These are phyloP conservation scores for Penstemon barbatus DNA, from an alignment of 257 asterid species.

Conservation along the genomic window DNA sequence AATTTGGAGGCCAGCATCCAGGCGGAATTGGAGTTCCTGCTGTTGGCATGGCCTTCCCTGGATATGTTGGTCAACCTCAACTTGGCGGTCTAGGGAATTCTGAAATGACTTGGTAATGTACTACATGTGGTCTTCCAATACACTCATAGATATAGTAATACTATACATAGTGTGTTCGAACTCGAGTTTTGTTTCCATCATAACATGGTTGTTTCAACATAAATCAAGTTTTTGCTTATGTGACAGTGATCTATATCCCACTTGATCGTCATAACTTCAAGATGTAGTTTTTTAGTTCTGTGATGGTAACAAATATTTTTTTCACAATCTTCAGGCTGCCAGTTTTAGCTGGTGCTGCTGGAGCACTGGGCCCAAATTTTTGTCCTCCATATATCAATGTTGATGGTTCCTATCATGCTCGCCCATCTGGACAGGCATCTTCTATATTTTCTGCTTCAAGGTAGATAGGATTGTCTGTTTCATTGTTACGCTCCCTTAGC, in stretches of 20 bases:
- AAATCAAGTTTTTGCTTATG: slow-evolving; percentile 1
- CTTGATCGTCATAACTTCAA: background rate
- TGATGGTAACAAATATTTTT: too few relatives aligned
- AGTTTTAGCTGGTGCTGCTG: slow-evolving; percentile 91
- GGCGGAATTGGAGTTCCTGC: slow-evolving; percentile 99
- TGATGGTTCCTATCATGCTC: slow-evolving; percentile 79
- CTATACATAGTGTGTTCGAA: background rate
- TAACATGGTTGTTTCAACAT: slow-evolving; percentile 3
- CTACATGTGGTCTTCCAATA: background rate
- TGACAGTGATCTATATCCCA: background rate
- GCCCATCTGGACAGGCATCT: slow-evolving; percentile 63
- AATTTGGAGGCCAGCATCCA: slow-evolving; percentile 85
- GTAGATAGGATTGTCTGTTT: slow-evolving; percentile 38
- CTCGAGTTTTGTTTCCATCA: background rate
- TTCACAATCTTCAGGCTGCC: slow-evolving; percentile 66
- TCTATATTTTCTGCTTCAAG: slow-evolving; percentile 55
- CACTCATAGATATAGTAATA: background rate
- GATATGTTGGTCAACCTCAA: slow-evolving; percentile 55
- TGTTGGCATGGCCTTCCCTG: slow-evolving; percentile 99
- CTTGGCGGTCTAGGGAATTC: slow-evolving; percentile 66
- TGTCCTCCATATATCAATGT: slow-evolving; percentile 74
- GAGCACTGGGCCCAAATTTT: slow-evolving; percentile 78
- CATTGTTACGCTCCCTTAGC: background rate
- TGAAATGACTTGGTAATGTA: slow-evolving; percentile 96
- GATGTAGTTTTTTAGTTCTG: background rate